These are phyloP conservation scores for Penicillium pancosmium DNA, from an alignment of 495 filamentous ascomycete species.

Conservation along the genomic window DNA sequence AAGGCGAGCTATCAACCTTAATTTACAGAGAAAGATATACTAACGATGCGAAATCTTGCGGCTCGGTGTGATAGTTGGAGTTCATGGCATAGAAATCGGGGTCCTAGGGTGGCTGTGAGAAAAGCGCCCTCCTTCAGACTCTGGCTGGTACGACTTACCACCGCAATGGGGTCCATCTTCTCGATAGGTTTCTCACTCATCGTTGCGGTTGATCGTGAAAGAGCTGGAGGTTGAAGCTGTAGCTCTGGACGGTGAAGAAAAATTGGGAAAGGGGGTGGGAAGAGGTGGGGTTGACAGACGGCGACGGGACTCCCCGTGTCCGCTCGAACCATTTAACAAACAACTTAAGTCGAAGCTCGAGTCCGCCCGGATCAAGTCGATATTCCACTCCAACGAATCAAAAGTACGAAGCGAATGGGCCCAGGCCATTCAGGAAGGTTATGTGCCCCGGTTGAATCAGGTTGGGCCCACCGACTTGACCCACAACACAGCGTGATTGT, in stretches of 20 bases:
- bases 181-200: neutral
- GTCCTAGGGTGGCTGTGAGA: neutral
- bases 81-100: neutral
- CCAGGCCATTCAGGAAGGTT: neutral
- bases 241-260: neutral
- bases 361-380: neutral
- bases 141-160: neutral
- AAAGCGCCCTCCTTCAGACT: neutral
- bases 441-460: neutral
- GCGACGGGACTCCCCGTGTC: constrained; percentile 3
- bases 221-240: neutral
- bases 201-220: neutral
- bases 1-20: neutral
- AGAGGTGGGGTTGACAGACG: neutral
- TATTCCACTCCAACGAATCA: constrained; percentile 1
- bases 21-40: neutral
- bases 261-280: neutral
- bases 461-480: neutral
- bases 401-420: neutral
- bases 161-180: neutral
- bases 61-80: neutral
- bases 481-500: constrained; percentile 3
- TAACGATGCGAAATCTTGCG: constrained; percentile 1
- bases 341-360: neutral
- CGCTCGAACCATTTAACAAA: constrained; percentile 1